Percentiles rank a stretch among this genome's conserved stretches.
These are phyloP conservation scores for Neoascochyta sp. DNA, from an alignment of 2,329 filamentous ascomycete species.

Conservation along the genomic window DNA sequence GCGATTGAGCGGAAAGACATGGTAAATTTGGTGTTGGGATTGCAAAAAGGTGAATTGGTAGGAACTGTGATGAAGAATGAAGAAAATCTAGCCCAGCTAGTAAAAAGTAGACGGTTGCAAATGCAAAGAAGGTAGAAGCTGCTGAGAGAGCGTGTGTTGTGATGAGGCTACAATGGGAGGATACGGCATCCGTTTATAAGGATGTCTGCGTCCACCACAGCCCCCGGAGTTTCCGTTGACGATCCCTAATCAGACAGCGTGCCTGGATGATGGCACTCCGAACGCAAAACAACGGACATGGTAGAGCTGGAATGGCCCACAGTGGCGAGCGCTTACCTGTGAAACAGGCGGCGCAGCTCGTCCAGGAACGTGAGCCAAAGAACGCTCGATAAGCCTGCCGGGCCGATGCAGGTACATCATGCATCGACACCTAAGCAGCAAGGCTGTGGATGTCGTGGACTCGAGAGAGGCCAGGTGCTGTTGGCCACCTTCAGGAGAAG, in stretches of 20 bases:
- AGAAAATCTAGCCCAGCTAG: slow-evolving; percentile 11
- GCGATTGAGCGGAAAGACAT: slow-evolving; percentile 54
- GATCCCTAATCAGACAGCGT: slow-evolving; percentile 30
- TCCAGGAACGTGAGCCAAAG: slow-evolving; percentile 30
- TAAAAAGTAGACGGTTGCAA: slow-evolving; percentile 6
- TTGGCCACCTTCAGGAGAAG: slow-evolving; percentile 15
- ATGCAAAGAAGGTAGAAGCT: slow-evolving; percentile 16
- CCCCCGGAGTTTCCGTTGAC: slow-evolving; percentile 8
- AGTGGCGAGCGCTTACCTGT: slow-evolving; percentile 28
- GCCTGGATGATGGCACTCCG: slow-evolving; percentile 21
- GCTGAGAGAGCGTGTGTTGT: slow-evolving; percentile 17
- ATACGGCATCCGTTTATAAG: slow-evolving; percentile 19
- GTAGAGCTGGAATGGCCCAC: slow-evolving; percentile 19
- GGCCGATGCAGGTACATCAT: slow-evolving; percentile 29
- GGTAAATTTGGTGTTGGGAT: slow-evolving; percentile 27
- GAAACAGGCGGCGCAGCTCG: slow-evolving; percentile 28
- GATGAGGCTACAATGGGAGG: slow-evolving; percentile 13
- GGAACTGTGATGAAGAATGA: slow-evolving; percentile 6
- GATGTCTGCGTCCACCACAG: slow-evolving; percentile 7
- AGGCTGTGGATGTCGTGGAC: slow-evolving; percentile 11
- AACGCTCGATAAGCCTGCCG: slow-evolving; percentile 9
- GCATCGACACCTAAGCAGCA: slow-evolving; percentile 16
- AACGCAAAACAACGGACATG: slow-evolving; percentile 25
- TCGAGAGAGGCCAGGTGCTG: slow-evolving; percentile 13
- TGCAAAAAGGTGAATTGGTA: slow-evolving; percentile 18